Evolutionary conservation across 2,329 filamentous ascomycete genomes (phyloP), one percentile per base, ranked within the genome.

Genomic region (Annulohypoxylon truncatum): DNA sequence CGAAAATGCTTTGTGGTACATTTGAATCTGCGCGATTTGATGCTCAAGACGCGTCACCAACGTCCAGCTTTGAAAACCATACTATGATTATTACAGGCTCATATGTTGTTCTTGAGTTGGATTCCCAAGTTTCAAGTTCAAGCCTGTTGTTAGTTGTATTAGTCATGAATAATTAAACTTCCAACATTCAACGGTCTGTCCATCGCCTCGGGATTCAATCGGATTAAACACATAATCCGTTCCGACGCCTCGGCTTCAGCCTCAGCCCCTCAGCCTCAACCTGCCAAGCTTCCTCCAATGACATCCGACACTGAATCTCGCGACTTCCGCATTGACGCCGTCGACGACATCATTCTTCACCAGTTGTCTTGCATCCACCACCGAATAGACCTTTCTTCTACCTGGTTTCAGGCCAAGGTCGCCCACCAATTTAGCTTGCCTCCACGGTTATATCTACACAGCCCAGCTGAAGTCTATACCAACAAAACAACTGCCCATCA

Each of bases 401-500:
- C 51, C 20, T 10, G 15, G 18, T 31, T 22, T 2, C 22, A 40
- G 48, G 24, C 33, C 44, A 35, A 12, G 12, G 2, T 44, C 24
- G 18, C 10, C 15, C 29, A 10, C 35, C 13, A 56, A 53, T 53
- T 33, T n/a, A n/a, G n/a, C n/a, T n/a, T n/a, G n/a, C n/a, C n/a
- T 42, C 13, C 6, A 38, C 54, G 38, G 18, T 44, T 6, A 57
- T 22, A 51, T 40, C 26, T 1, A 38, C 31, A 38, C 31, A 54
- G 52, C 40, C 18, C n/a, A 56, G n/a, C 61, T 65, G 59, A 66
- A 28, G 48, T 22, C 33, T 57, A 47, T 24, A 46, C 50, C 24
- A 33, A 35, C 42, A 20, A 54, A 29, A 62, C 62, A 54, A 68
- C 70, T 72, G 73, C 80, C 67, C 83, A 88, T 76, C 77, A 97